Evolutionary conservation across 768 basidiomycete species (phyloP).

Genomic region (Leccinellum rugosiceps): DNA sequence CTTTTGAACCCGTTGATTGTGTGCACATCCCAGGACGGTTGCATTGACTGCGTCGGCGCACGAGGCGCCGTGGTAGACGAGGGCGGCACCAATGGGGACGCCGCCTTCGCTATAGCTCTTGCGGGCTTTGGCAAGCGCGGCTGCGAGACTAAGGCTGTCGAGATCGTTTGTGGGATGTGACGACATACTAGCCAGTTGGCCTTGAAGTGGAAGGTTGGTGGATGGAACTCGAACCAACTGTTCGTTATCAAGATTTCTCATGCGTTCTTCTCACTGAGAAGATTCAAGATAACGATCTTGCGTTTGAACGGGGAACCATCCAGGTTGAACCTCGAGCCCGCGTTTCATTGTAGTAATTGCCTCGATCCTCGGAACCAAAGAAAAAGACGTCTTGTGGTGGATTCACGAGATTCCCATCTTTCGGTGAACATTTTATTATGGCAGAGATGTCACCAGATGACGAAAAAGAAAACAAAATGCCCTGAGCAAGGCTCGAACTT

Average conservation of each 20-base stretch:
- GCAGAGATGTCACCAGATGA: neutral
- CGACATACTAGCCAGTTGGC: neutral
- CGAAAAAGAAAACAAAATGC: slow-evolving; percentile 28
- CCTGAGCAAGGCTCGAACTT: slow-evolving; percentile 59
- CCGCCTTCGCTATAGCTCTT: slow-evolving; percentile 52
- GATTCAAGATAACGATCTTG: neutral
- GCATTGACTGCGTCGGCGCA: slow-evolving; percentile 1
- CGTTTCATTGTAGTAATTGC: neutral
- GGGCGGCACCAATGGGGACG: slow-evolving; percentile 59
- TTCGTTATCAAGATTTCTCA: neutral
- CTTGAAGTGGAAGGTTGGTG: neutral
- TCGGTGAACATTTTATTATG: too few relatives aligned
- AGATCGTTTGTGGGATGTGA: neutral
- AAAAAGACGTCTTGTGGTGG: too few relatives aligned
- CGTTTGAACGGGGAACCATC: neutral
- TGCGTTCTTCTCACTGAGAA: neutral
- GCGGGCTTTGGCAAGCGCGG: slow-evolving; percentile 40
- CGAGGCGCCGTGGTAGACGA: slow-evolving; percentile 32
- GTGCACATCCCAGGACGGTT: slow-evolving; percentile 39
- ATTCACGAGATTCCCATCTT: too few relatives aligned
- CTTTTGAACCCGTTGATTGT: slow-evolving; percentile 46
- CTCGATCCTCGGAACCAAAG: neutral
- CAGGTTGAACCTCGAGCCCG: neutral
- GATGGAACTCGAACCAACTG: neutral
- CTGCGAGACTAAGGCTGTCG: slow-evolving; percentile 32